Evolutionary conservation across 768 basidiomycete species (phyloP).

Genomic region (Tylopilus felleus): DNA sequence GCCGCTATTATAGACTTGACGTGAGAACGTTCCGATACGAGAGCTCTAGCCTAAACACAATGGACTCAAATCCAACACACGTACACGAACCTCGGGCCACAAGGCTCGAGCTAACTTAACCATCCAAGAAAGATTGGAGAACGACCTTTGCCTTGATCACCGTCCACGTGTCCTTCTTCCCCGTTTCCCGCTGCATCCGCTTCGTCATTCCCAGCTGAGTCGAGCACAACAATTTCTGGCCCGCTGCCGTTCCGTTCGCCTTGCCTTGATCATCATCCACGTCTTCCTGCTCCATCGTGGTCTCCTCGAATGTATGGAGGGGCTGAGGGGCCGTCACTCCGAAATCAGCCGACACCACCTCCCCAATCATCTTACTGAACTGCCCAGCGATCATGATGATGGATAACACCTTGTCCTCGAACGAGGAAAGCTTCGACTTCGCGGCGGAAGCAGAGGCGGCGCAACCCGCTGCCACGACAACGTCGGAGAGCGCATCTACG

Average conservation of each 20-base stretch:
- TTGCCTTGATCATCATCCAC: neutral
- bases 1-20: too few relatives aligned
- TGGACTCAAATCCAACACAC: neutral
- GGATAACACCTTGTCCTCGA: neutral
- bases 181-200: neutral
- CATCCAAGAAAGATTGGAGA: constrained; percentile 9
- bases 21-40: too few relatives aligned
- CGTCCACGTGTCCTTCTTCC: neutral
- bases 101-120: neutral
- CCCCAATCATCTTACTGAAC: constrained; percentile 9
- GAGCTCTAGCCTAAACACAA: too few relatives aligned
- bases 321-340: neutral
- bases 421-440: neutral
- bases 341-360: constrained; percentile 8
- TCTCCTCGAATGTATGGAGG: neutral
- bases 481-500: constrained; percentile 1
- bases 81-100: neutral
- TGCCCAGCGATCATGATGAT: constrained; percentile 2
- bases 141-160: constrained; percentile 11
- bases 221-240: constrained; percentile 11
- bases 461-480: constrained; percentile 10
- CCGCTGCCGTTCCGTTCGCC: neutral
- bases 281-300: constrained; percentile 11
- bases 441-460: neutral
- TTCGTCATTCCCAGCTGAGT: constrained; percentile 16